A percentile compares a stretch with the other conserved stretches of the same genome.
Conservation (phyloP, 2,329 filamentous ascomycete genomes). For the Diaporthe caulivora region DNA sequence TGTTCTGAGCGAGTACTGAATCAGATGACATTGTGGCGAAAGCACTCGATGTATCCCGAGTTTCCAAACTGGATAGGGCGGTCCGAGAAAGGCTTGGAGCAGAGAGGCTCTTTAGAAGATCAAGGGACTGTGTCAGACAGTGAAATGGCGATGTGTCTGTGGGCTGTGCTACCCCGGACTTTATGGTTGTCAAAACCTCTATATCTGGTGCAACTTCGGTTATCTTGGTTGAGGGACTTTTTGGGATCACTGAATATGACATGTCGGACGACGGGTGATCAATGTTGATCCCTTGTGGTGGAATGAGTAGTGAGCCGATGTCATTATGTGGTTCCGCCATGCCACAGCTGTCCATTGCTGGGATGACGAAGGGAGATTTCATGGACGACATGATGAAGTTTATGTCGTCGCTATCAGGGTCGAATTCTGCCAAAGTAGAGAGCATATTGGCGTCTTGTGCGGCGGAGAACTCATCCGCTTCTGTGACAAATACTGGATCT, state of each 20-base stretch:
- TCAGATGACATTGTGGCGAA: neutral
- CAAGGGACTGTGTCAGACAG: conserved; percentile 2
- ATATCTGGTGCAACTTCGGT: neutral
- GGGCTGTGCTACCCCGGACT: neutral
- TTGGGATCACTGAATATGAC: neutral
- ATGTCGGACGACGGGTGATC: neutral
- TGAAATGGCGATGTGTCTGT: neutral
- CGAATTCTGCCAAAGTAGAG: neutral
- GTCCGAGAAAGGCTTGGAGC: neutral
- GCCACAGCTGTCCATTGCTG: neutral
- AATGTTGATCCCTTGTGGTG: neutral
- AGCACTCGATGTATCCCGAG: neutral
- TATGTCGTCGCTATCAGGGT: neutral
- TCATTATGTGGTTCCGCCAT: neutral
- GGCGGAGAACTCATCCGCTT: neutral
- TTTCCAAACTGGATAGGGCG: neutral
- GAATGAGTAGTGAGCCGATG: neutral
- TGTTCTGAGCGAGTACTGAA: neutral
- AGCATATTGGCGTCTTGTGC: neutral
- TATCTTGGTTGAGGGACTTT: neutral
- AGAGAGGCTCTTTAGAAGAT: neutral
- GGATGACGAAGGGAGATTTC: neutral
- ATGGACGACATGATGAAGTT: conserved; percentile 1
- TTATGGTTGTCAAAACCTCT: neutral
- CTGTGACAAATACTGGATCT: neutral